These are phyloP conservation scores for Podospora comata DNA, from an alignment of 495 filamentous ascomycete genomes.

Conservation along the genomic window DNA sequence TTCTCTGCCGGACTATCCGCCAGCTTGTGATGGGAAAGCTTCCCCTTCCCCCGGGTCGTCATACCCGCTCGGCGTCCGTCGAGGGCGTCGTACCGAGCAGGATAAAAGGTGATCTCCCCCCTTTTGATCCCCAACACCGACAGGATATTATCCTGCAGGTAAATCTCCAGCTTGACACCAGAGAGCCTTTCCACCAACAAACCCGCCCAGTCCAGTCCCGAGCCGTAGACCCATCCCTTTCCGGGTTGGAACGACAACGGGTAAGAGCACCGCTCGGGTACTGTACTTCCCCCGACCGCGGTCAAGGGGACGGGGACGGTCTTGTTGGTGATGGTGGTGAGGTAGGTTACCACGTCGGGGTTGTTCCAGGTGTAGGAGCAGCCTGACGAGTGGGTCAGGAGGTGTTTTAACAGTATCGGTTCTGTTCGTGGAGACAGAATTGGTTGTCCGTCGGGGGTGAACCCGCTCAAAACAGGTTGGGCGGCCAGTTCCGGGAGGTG, in stretches of 20 bases:
- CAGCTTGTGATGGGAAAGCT: not conserved
- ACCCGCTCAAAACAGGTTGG: conserved; percentile 30
- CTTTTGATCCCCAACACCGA: conserved; percentile 16
- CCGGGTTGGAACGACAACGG: conserved; percentile 41
- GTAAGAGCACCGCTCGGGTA: conserved; percentile 27
- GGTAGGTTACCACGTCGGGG: conserved; percentile 24
- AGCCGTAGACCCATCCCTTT: conserved; percentile 37
- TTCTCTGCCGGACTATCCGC: not conserved
- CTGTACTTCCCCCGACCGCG: conserved; percentile 11
- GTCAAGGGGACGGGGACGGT: not conserved
- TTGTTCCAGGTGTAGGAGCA: conserved; percentile 31
- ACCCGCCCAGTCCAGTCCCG: conserved; percentile 36
- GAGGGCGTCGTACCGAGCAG: conserved; percentile 12
- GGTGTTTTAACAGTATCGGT: conserved; percentile 33
- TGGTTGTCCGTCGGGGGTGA: conserved; percentile 24
- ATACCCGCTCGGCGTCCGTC: conserved; percentile 20
- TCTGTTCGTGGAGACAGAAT: conserved; percentile 21
- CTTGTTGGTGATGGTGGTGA: not conserved
- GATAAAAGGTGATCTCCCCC: conserved; percentile 31
- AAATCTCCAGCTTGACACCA: conserved; percentile 29
- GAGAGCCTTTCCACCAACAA: conserved; percentile 30
- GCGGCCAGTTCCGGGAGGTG: conserved; percentile 33
- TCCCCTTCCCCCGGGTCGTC: conserved; percentile 16
- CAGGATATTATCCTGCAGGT: conserved; percentile 32
- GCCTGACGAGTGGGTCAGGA: conserved; percentile 39